Conservation (phyloP, 2,329 filamentous ascomycete species). For the Coniochaeta sp. region DNA sequence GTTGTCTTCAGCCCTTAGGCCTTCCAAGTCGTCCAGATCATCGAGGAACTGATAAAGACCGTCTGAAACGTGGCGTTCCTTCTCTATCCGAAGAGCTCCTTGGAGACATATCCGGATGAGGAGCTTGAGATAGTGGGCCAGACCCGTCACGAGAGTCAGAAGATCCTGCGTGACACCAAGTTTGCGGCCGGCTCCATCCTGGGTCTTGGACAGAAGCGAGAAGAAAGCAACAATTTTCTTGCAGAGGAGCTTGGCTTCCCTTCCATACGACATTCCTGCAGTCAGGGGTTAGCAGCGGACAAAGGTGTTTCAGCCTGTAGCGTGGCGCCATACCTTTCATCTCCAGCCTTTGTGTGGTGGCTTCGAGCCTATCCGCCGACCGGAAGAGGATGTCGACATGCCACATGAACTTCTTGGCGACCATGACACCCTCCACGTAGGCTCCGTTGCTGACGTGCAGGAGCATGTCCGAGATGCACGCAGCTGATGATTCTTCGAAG, state of each 20-base stretch:
- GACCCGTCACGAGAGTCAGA: conserved; percentile 90
- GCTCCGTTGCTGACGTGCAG: conserved; percentile 96
- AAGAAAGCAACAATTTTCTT: conserved; percentile 99
- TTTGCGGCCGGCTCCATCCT: conserved; percentile 83
- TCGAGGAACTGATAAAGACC: conserved; percentile 79
- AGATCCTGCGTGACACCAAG: conserved; percentile 95
- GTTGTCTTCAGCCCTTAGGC: conserved; percentile 63
- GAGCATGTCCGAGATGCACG: conserved; percentile 98
- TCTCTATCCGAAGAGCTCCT: conserved; percentile 83
- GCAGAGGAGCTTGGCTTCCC: conserved; percentile 97
- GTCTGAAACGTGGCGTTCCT: conserved; percentile 66
- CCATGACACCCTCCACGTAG: conserved; percentile 89
- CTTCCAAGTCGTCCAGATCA: conserved; percentile 77
- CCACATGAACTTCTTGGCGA: conserved; percentile 92
- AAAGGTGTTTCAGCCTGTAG: background rate
- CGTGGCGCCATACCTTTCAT: conserved; percentile 59
- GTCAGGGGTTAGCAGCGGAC: conserved; percentile 6
- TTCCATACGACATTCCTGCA: conserved; percentile 76
- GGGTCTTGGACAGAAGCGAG: conserved; percentile 88
- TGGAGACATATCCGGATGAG: conserved; percentile 96
- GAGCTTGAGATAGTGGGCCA: conserved; percentile 97
- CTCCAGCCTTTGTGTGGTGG: conserved; percentile 58
- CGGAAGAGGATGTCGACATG: conserved; percentile 91
- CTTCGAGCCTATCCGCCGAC: conserved; percentile 79
- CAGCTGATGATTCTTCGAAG: conserved; percentile 95